phyloP scores from a whole-genome alignment of 1,284 basidiomycete species.

The Tylopilus sp. region DNA sequence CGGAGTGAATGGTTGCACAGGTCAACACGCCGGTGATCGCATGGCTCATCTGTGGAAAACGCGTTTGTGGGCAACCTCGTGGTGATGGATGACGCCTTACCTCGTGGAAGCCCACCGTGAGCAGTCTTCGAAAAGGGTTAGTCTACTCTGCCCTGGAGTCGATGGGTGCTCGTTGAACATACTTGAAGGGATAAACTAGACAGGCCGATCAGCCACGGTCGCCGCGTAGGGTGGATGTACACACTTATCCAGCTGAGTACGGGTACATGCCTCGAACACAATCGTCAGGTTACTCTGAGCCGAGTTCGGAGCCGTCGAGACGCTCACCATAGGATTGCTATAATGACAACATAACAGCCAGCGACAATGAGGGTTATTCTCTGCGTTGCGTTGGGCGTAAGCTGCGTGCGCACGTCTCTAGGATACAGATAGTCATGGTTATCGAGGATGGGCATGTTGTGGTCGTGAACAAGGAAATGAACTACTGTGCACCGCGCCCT shows the following conservation, averaged over 20 bases:
- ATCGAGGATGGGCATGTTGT: constrained; percentile 31
- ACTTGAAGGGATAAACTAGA: constrained; percentile 91
- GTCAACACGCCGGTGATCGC: constrained; percentile 81
- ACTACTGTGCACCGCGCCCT: constrained; percentile 3
- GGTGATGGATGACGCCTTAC: constrained; percentile 35
- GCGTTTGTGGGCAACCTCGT: constrained; percentile 5
- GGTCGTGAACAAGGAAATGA: constrained; percentile 16
- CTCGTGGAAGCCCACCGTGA: constrained; percentile 91
- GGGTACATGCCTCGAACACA: constrained; percentile 65
- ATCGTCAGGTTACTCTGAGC: constrained; percentile 10
- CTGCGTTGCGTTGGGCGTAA: constrained; percentile 72
- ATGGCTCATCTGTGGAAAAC: constrained; percentile 70
- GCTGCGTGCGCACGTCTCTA: constrained; percentile 35
- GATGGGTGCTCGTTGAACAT: constrained; percentile 29
- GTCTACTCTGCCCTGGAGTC: background rate
- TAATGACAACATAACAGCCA: constrained; percentile 65
- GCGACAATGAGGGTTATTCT: constrained; percentile 75
- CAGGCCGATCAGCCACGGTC: constrained; percentile 13
- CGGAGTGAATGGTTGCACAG: constrained; percentile 86
- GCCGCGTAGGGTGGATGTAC: constrained; percentile 28
- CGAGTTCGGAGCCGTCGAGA: constrained; percentile 1
- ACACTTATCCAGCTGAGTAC: constrained; percentile 67
- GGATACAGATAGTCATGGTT: constrained; percentile 28
- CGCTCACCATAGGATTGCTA: constrained; percentile 71
- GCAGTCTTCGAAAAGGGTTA: constrained; percentile 43